Evolutionary conservation across 768 basidiomycete species (phyloP), one percentile per base, ranked within the genome.

Genomic region (Naganishia kalamii): DNA sequence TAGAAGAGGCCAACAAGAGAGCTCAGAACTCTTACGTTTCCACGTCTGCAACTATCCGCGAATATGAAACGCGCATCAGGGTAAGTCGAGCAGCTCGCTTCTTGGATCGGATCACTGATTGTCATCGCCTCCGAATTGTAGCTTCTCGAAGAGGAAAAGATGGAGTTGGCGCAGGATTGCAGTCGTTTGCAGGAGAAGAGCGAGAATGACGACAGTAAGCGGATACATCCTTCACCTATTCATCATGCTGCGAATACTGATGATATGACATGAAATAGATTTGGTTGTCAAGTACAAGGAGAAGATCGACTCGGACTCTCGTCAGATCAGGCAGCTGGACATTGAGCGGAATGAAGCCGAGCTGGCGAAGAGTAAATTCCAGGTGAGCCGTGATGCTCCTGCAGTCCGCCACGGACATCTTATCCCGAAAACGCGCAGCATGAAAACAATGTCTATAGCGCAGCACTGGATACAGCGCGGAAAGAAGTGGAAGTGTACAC

Each of bases 311-410:
- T 51, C 49, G 30, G 60, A 68, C 51, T 54, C 62, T 29, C 25
- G 48, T 10, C 60, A 50, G n/a, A 68, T 68, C n/a, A 51, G 62
- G n/a, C 51, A 61, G 27, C 40, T 68, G 30, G 66, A 68, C 21
- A 44, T 54, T 19, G 66, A 68, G 50, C 62, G 66, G n/a, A 40
- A 35, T 27, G 62, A 68, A 57, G 66, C 66, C 37, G 57, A 63
- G 25, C 33, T 51, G 11, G 66, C 62, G 8, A 63, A 49, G 46
- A 64, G 63, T 35, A 63, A 60, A 57, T 63, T 63, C 49, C 60
- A 67, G 64, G 64, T 60, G 46, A 65, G 46, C 11, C 40, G 5
- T 46, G 23, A 23, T 27, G 19, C 32, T 11, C 13, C 15, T 37
- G 7, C 30, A 32, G 5, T 19, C 13, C 23, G 33, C 19, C 12